phyloP scores from a whole-genome alignment of 129 eudicot genomes.

The Flaveria trinervia region DNA sequence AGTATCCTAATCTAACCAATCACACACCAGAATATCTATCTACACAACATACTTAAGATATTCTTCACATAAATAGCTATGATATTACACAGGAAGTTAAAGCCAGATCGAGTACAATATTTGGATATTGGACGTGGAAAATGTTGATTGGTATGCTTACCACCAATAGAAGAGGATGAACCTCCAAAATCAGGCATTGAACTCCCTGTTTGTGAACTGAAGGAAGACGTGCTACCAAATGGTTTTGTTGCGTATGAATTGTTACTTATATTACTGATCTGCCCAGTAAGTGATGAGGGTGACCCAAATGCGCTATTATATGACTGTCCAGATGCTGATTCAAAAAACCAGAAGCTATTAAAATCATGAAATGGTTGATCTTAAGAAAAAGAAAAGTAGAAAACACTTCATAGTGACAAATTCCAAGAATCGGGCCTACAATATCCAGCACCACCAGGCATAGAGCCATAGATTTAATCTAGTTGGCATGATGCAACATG shows the following conservation, averaged over 20 bases:
- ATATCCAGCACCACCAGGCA: neutral
- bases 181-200: conserved; percentile 79
- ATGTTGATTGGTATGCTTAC: conserved; percentile 31
- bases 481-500: conserved; percentile 9
- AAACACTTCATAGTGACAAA: conserved; percentile 15
- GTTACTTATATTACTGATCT: conserved; percentile 58
- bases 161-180: conserved; percentile 68
- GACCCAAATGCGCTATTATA: conserved; percentile 74
- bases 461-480: neutral
- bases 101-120: neutral
- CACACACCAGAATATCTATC: neutral
- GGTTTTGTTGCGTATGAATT: conserved; percentile 90
- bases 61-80: conserved; percentile 13
- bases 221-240: conserved; percentile 78
- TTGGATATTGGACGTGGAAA: neutral
- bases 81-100: neutral
- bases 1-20: conserved; percentile 11
- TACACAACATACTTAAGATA: conserved; percentile 1
- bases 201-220: conserved; percentile 87
- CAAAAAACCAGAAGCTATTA: conserved; percentile 11
- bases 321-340: conserved; percentile 91
- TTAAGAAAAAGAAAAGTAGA: neutral
- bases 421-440: conserved; percentile 21
- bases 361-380: neutral
- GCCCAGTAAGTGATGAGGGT: conserved; percentile 81